Evolutionary conservation across 345 rosid species (phyloP).

Genomic region (Clausena lansium): DNA sequence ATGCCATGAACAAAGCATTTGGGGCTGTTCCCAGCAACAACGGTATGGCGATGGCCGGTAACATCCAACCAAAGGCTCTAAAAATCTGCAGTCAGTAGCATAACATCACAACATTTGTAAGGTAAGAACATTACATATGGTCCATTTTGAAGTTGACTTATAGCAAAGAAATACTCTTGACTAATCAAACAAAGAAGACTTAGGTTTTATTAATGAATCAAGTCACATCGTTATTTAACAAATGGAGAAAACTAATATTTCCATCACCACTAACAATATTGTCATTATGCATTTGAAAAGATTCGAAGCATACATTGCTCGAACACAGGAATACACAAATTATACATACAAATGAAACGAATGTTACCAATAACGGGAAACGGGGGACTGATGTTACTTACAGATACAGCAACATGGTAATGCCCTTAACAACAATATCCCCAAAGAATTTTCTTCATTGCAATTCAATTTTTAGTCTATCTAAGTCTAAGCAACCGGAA

Average conservation of each 20-base stretch:
- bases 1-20: conserved; percentile 77
- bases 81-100: conserved; percentile 41
- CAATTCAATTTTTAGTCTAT: too few relatives aligned
- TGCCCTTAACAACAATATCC: background rate
- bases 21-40: conserved; percentile 73
- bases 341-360: too few relatives aligned
- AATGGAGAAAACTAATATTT: too few relatives aligned
- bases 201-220: background rate
- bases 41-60: conserved; percentile 71
- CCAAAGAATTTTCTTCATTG: too few relatives aligned
- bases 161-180: background rate
- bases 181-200: background rate
- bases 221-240: background rate
- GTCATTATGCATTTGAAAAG: too few relatives aligned
- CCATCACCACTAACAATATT: too few relatives aligned
- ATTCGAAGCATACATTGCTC: too few relatives aligned
- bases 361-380: too few relatives aligned
- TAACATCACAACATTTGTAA: background rate
- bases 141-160: background rate
- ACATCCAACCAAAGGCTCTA: conserved; percentile 71
- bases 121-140: background rate
- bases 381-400: too few relatives aligned
- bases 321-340: too few relatives aligned
- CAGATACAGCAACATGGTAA: too few relatives aligned
- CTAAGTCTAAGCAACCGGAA: too few relatives aligned